phyloP scores from a whole-genome alignment of 2,329 filamentous ascomycete species.

The Cladosporium sp. region DNA sequence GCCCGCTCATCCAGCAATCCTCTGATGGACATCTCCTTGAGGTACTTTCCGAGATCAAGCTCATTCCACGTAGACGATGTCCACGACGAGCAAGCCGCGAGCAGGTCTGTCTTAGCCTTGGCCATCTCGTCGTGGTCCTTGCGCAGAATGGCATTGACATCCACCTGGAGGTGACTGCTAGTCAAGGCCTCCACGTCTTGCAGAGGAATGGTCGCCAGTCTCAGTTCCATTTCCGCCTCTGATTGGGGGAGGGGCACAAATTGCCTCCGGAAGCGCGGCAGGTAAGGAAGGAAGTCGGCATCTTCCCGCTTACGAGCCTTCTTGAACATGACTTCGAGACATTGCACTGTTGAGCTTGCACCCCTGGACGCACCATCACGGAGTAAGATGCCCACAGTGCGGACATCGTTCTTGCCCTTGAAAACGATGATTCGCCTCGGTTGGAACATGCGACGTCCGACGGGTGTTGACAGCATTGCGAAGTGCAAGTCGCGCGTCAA shows the following conservation, averaged over 20 bases:
- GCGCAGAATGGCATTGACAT: slow-evolving; percentile 36
- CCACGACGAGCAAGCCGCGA: slow-evolving; percentile 69
- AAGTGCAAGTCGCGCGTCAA: slow-evolving; percentile 78
- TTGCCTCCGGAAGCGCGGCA: slow-evolving; percentile 63
- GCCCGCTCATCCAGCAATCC: slow-evolving; percentile 71
- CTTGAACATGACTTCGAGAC: slow-evolving; percentile 66
- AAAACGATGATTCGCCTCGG: slow-evolving; percentile 76
- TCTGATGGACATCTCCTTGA: slow-evolving; percentile 77
- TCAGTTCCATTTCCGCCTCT: slow-evolving; percentile 63
- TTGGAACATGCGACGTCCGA: slow-evolving; percentile 74
- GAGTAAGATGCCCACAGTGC: slow-evolving; percentile 75
- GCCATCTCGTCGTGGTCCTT: slow-evolving; percentile 45
- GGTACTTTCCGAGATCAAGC: slow-evolving; percentile 65
- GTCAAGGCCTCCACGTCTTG: slow-evolving; percentile 82
- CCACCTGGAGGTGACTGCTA: slow-evolving; percentile 49
- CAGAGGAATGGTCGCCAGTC: slow-evolving; percentile 65
- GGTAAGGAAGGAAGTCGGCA: slow-evolving; percentile 81
- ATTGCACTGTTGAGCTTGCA: slow-evolving; percentile 64
- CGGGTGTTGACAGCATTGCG: slow-evolving; percentile 69
- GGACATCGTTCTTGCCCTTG: slow-evolving; percentile 69
- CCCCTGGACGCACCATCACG: slow-evolving; percentile 68
- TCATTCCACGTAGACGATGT: slow-evolving; percentile 73
- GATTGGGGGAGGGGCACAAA: slow-evolving; percentile 64
- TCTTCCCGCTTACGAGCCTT: slow-evolving; percentile 65
- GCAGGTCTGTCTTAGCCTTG: slow-evolving; percentile 63